A percentile compares a stretch with the other conserved stretches of the same genome.
phyloP scores from a whole-genome alignment of 2,329 filamentous ascomycete species.

The Sclerotinia glacialis region DNA sequence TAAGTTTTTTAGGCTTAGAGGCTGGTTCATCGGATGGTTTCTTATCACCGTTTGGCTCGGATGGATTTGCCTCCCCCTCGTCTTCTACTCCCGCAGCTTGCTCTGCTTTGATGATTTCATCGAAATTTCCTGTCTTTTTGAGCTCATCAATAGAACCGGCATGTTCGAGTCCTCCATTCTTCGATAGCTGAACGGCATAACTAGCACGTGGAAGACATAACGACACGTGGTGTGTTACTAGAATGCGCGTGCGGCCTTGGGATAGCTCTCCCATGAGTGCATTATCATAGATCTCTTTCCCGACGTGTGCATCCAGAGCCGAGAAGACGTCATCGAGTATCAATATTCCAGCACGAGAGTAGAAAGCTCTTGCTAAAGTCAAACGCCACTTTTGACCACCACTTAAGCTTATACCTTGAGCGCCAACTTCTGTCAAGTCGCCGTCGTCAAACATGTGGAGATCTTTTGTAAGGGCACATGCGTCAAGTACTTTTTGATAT shows the following conservation, averaged over 20 bases:
- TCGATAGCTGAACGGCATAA: conserved; percentile 67
- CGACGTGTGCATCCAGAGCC: conserved; percentile 73
- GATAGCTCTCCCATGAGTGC: conserved; percentile 69
- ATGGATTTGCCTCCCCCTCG: conserved; percentile 51
- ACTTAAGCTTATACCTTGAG: conserved; percentile 77
- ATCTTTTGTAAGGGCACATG: conserved; percentile 71
- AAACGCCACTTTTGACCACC: conserved; percentile 81
- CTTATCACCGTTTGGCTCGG: conserved; percentile 45
- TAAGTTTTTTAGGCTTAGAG: conserved; percentile 56
- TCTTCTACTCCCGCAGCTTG: conserved; percentile 46
- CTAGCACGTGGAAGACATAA: conserved; percentile 67
- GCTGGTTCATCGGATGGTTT: conserved; percentile 41
- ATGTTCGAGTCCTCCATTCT: conserved; percentile 59
- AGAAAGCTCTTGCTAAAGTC: conserved; percentile 73
- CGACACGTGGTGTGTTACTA: conserved; percentile 76
- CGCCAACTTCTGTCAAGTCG: conserved; percentile 74
- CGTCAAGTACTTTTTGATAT: conserved; percentile 65
- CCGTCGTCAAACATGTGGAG: conserved; percentile 71
- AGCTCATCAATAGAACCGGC: conserved; percentile 63
- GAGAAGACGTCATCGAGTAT: conserved; percentile 80
- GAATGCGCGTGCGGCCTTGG: conserved; percentile 64
- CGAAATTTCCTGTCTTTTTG: conserved; percentile 52
- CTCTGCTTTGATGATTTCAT: conserved; percentile 55
- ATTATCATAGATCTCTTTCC: conserved; percentile 72
- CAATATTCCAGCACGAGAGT: conserved; percentile 71